Evolutionary conservation across 2,329 filamentous ascomycete genomes (phyloP), one percentile per base, ranked within the genome.

Genomic region (Corynespora cassiicola): DNA sequence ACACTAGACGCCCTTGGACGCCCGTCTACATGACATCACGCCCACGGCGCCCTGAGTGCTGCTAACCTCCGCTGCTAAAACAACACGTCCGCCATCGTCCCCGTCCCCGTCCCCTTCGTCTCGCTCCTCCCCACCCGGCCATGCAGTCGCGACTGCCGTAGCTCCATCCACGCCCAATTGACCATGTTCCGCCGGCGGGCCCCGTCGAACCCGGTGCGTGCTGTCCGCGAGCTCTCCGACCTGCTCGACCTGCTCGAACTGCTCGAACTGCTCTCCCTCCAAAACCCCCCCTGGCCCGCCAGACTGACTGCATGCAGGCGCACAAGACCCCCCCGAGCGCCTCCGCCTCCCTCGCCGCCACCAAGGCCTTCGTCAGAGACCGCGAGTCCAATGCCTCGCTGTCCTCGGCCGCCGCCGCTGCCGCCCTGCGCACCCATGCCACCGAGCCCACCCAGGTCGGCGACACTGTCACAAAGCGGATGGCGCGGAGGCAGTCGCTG

Each of bases 381-480:
- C 78, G 81, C 66, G 69, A 79, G 55, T 80, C 85, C 54, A 80
- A 80, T 67, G 75, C 74, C 43, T 83, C 82, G 42, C 77, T 96
- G 27, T 95, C 91, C 25, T 86, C 87, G 22, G 88, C 91, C 6
- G 92, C 92, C 9, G 91, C 92, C 6, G 90, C 90, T 11, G 85
- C 90, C 18, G 91, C 91, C 30, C 78, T 97, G 42, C 85, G 86
- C 61, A 87, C 86, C 29, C 82, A 87, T 53, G 85, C 89, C 7
- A 84, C 84, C 34, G 85, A 87, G 2, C 90, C 90, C 15, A 92
- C 85, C 34, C 84, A 85, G 54, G 86, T 96, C 39, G 86, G 83
- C 65, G 83, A 90, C 61, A 82, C 95, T 28, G 87, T 95, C 68
- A 95, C 92, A 5, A 96, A 92, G 74, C 87, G 91, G 61, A 91